A percentile compares a stretch with the other conserved stretches of the same genome.
These are phyloP conservation scores for Hypoxylon perforatum DNA, from an alignment of 495 filamentous ascomycete species.

Conservation along the genomic window DNA sequence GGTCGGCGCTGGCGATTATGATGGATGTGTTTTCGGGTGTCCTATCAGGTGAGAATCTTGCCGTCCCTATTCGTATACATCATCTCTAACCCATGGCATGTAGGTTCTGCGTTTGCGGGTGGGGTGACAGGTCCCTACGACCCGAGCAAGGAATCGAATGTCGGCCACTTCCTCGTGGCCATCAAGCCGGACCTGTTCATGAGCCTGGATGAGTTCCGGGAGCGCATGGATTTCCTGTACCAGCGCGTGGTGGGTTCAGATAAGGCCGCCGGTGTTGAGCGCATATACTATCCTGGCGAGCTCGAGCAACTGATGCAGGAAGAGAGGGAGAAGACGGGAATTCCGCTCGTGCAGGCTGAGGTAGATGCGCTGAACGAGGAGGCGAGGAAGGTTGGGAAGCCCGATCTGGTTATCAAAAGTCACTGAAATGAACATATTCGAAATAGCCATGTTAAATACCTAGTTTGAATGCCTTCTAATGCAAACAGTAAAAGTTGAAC, in stretches of 20 bases:
- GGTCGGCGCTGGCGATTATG: slow-evolving; percentile 77
- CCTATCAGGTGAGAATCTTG: slow-evolving; percentile 62
- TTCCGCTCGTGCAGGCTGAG: slow-evolving; percentile 73
- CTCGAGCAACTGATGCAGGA: slow-evolving; percentile 73
- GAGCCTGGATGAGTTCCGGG: slow-evolving; percentile 73
- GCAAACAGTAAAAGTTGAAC: too few species aligned
- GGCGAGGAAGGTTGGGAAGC: slow-evolving; percentile 64
- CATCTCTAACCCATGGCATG: slow-evolving; percentile 1
- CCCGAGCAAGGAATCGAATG: slow-evolving; percentile 71
- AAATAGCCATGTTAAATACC: too few species aligned
- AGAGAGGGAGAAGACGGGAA: slow-evolving; percentile 66
- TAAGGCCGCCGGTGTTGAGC: slow-evolving; percentile 75
- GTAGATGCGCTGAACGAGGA: slow-evolving; percentile 74
- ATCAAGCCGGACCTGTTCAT: slow-evolving; percentile 83
- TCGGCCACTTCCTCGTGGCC: slow-evolving; percentile 80
- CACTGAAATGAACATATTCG: not conserved
- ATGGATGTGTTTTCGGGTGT: slow-evolving; percentile 89
- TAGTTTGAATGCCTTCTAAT: too few species aligned
- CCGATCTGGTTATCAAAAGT: slow-evolving; percentile 26
- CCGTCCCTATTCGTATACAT: not conserved
- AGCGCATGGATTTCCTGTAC: slow-evolving; percentile 77
- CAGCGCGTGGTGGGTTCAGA: slow-evolving; percentile 70
- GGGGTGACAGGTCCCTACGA: slow-evolving; percentile 79
- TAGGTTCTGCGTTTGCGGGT: slow-evolving; percentile 72
- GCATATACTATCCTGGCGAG: slow-evolving; percentile 83